Conservation (phyloP, 768 basidiomycete species). For the Xerocomellus dryophilus region DNA sequence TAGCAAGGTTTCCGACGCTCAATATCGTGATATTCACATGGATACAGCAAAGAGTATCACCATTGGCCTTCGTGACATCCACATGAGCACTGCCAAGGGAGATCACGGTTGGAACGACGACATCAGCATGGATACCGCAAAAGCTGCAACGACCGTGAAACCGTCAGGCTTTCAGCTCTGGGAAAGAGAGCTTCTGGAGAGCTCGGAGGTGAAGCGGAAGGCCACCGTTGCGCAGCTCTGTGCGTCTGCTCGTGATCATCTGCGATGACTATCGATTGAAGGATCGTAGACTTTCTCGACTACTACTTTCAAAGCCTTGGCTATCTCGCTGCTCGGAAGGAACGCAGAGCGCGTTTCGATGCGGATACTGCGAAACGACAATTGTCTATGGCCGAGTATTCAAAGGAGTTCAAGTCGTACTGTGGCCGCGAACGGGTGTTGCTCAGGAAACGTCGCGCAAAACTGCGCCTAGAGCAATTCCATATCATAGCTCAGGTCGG, state of each 20-base stretch:
- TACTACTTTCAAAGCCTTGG: constrained; percentile 97
- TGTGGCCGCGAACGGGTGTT: constrained; percentile 91
- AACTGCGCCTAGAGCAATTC: constrained; percentile 91
- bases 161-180: constrained; percentile 59
- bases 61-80: constrained; percentile 46
- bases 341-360: constrained; percentile 80
- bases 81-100: constrained; percentile 64
- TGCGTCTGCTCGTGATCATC: constrained; percentile 38
- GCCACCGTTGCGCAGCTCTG: constrained; percentile 97
- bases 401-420: constrained; percentile 88
- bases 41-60: constrained; percentile 68
- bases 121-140: constrained; percentile 57
- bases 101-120: constrained; percentile 46
- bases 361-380: constrained; percentile 71
- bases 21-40: constrained; percentile 68
- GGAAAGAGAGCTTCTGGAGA: constrained; percentile 85
- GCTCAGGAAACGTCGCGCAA: constrained; percentile 88
- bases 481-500: constrained; percentile 99
- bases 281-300: constrained; percentile 79
- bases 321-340: constrained; percentile 82
- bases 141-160: constrained; percentile 47
- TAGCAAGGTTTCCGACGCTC: constrained; percentile 18
- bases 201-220: constrained; percentile 87
- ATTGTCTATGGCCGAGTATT: constrained; percentile 51
- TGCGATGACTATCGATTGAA: constrained; percentile 12